A percentile compares a stretch with the other conserved stretches of the same genome.
Evolutionary conservation across 2,329 filamentous ascomycete species (phyloP).

Genomic region (Diaporthe longicolla): DNA sequence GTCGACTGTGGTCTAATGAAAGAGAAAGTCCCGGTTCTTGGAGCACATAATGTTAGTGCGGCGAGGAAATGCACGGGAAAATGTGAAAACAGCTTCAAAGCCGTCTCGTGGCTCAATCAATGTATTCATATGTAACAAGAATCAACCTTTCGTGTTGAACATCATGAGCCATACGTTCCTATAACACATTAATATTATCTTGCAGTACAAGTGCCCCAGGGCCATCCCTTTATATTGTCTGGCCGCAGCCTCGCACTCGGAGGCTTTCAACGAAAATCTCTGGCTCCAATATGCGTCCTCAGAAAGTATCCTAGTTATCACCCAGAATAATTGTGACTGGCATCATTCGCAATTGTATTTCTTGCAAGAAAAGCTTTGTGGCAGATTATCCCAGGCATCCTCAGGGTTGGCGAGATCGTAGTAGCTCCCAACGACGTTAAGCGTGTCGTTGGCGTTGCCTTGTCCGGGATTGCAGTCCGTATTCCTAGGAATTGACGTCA

Average conservation of each 20-base stretch:
- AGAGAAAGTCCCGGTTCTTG: too few relatives aligned
- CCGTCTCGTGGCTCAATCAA: not conserved
- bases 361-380: constrained; percentile 39
- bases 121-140: not conserved
- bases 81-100: too few relatives aligned
- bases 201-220: not conserved
- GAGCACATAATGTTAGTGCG: not conserved
- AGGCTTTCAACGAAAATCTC: not conserved
- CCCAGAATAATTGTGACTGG: not conserved
- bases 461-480: constrained; percentile 31
- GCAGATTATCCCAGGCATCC: constrained; percentile 39
- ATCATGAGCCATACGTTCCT: not conserved
- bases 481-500: not conserved
- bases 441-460: constrained; percentile 34
- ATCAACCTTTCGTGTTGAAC: not conserved
- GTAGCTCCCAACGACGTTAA: constrained; percentile 38
- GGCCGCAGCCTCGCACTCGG: not conserved
- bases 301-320: too few relatives aligned
- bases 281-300: not conserved
- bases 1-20: too few relatives aligned
- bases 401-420: constrained; percentile 38
- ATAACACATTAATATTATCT: not conserved
- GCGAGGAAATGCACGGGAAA: too few relatives aligned
- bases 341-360: constrained; percentile 34
- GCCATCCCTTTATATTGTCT: not conserved